These are phyloP conservation scores for Eucalyptus curtisii DNA, from an alignment of 345 rosid genomes.

Conservation along the genomic window DNA sequence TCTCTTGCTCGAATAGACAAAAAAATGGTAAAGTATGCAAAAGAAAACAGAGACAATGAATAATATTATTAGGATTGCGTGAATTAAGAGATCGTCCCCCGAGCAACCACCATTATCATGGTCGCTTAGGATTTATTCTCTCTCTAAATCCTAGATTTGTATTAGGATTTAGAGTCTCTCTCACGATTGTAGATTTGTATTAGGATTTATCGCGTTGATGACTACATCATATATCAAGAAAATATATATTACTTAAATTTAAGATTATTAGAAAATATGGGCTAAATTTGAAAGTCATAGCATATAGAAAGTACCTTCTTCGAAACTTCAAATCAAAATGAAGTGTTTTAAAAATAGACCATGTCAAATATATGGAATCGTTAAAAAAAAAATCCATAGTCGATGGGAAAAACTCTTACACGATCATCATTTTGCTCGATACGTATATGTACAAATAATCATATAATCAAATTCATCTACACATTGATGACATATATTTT, in stretches of 20 bases:
- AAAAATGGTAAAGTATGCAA: neutral
- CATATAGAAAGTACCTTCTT: neutral
- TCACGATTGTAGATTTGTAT: too few species aligned
- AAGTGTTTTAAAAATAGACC: fast-evolving
- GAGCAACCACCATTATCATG: neutral
- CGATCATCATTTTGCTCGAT: neutral
- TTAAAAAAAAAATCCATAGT: neutral
- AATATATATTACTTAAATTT: neutral
- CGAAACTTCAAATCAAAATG: too few species aligned
- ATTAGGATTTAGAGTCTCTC: too few species aligned
- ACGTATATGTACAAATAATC: fast-evolving
- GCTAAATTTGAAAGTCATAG: neutral
- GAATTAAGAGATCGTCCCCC: neutral
- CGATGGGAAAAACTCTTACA: fast-evolving
- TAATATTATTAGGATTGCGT: neutral
- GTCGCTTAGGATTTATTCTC: neutral
- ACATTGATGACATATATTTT: too few species aligned
- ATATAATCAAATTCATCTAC: fast-evolving
- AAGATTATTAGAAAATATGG: neutral
- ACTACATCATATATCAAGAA: too few species aligned
- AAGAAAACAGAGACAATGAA: too few species aligned
- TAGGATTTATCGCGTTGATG: neutral
- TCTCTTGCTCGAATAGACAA: neutral
- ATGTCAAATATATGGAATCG: fast-evolving
- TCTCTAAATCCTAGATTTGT: too few species aligned